A percentile compares a stretch with the other conserved stretches of the same genome.
phyloP scores from a whole-genome alignment of 73 alveolate genomes.

The Effrenium voratum region DNA sequence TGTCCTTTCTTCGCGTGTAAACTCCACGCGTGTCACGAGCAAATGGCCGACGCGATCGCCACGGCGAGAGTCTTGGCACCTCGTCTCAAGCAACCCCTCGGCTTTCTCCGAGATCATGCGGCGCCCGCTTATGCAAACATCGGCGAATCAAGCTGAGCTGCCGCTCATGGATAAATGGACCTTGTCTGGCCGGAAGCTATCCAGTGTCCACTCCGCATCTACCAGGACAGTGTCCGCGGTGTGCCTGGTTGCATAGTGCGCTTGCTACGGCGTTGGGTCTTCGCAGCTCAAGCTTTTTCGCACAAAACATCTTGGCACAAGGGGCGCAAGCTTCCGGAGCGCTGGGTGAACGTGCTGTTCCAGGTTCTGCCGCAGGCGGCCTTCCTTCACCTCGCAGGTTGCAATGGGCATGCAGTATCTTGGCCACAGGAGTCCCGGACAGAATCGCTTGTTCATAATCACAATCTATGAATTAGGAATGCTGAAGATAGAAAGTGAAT shows the following conservation, averaged over 20 bases:
- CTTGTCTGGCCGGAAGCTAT: constrained; percentile 3
- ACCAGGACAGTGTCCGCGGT: background rate
- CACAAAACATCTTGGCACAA: background rate
- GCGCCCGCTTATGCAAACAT: no score
- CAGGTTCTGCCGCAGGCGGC: constrained; percentile 31
- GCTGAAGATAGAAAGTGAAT: no score
- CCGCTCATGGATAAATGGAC: constrained; percentile 67
- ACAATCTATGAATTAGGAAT: no score
- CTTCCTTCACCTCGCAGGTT: constrained; percentile 28
- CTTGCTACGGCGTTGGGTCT: background rate
- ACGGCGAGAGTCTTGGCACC: background rate
- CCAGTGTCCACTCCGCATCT: background rate
- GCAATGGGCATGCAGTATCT: no score
- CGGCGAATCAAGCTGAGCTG: no score
- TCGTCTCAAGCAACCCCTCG: no score
- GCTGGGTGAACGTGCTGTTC: constrained; percentile 24
- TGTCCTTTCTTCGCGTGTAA: no score
- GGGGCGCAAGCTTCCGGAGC: constrained; percentile 26
- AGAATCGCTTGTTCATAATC: no score
- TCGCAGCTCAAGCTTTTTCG: background rate
- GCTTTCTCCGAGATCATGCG: no score
- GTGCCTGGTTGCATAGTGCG: background rate
- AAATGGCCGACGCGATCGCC: background rate
- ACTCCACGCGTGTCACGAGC: no score
- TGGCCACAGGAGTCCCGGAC: no score